These are phyloP conservation scores for Talaromyces borbonicus DNA, from an alignment of 495 filamentous ascomycete species.

Conservation along the genomic window DNA sequence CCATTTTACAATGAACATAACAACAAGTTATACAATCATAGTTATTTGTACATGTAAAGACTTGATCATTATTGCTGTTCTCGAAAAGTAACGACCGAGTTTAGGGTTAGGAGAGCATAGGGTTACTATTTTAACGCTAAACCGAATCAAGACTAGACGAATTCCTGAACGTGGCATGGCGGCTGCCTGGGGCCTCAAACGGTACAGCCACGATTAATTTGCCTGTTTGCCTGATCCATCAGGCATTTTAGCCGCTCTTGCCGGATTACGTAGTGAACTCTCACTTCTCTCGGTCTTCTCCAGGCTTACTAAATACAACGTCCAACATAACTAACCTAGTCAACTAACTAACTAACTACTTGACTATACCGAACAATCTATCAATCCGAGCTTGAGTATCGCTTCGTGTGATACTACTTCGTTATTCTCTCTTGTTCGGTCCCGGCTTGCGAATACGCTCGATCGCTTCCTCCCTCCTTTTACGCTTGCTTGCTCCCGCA, in stretches of 20 bases:
- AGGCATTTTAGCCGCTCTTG: not conserved
- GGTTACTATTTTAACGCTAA: not conserved
- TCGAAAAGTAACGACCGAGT: no score
- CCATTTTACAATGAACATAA: no score
- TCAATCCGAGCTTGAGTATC: no score
- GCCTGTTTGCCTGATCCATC: not conserved
- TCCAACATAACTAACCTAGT: no score
- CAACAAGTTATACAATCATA: no score
- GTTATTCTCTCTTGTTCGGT: not conserved
- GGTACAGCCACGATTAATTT: not conserved
- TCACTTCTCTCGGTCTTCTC: not conserved
- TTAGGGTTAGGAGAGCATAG: no score
- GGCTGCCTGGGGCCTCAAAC: no score
- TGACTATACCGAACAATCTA: not conserved
- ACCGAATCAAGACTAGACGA: not conserved
- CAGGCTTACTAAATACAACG: not conserved
- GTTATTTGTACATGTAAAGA: no score
- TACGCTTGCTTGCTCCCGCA: not conserved
- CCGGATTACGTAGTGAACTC: conserved; percentile 4
- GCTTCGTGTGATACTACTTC: not conserved
- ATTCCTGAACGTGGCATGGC: not conserved
- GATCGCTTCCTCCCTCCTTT: conserved; percentile 10
- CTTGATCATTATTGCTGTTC: no score
- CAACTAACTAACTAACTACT: no score
- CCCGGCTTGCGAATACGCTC: conserved; percentile 12